Evolutionary conservation across 257 asterid species (phyloP).

Genomic region (Nicotiana benthamiana): DNA sequence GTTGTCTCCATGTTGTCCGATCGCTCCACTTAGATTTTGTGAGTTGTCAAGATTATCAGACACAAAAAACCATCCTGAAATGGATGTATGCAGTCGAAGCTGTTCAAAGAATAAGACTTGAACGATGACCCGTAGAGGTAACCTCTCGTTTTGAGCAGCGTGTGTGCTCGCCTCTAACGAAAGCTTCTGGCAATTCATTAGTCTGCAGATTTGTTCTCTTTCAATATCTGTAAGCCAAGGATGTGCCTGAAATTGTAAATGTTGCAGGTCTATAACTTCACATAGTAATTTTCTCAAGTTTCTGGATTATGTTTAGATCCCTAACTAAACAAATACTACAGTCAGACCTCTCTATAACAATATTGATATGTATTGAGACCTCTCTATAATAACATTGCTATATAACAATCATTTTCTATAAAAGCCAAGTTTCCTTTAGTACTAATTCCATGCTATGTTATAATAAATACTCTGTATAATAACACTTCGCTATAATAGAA

Average conservation of each 20-base stretch:
- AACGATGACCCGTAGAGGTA: conserved; percentile 78
- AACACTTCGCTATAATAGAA: too few species aligned
- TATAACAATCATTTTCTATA: too few species aligned
- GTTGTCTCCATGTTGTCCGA: conserved; percentile 13
- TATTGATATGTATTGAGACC: too few species aligned
- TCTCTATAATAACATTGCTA: too few species aligned
- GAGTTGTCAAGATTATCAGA: conserved; percentile 61
- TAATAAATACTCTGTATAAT: too few species aligned
- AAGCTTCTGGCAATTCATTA: conserved; percentile 86
- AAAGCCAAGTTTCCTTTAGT: too few species aligned
- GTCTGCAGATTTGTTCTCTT: conserved; percentile 67
- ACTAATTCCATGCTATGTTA: too few species aligned
- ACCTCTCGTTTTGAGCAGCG: conserved; percentile 88
- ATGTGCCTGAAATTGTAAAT: conserved; percentile 47
- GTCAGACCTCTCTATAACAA: too few species aligned
- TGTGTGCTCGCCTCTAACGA: conserved; percentile 89
- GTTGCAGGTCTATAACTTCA: background rate
- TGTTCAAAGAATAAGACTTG: conserved; percentile 89
- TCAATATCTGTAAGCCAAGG: conserved; percentile 77
- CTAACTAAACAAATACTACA: background rate
- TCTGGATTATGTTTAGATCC: background rate
- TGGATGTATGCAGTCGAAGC: conserved; percentile 71
- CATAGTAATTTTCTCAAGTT: background rate
- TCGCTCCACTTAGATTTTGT: conserved; percentile 36
- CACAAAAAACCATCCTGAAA: conserved; percentile 82